Conservation (phyloP, 2,329 filamentous ascomycete genomes). For the Ophiostoma sp. region DNA sequence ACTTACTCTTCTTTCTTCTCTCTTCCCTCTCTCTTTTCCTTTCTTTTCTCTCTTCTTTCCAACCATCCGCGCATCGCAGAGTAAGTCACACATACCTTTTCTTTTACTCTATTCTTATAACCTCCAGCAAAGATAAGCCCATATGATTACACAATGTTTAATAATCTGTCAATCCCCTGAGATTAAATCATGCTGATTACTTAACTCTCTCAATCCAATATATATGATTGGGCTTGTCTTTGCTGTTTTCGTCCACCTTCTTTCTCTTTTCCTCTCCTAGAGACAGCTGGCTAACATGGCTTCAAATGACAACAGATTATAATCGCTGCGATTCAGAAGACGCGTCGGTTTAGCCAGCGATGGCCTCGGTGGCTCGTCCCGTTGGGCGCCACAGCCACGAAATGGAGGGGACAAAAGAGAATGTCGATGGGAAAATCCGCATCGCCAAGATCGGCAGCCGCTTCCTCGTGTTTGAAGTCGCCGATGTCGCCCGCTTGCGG, state of each 20-base stretch:
- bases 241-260: slow-evolving; percentile 26
- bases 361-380: slow-evolving; percentile 5
- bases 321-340: not conserved
- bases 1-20: not conserved
- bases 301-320: not conserved
- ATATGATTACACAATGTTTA: slow-evolving; percentile 52
- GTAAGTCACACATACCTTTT: slow-evolving; percentile 24
- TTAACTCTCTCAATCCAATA: slow-evolving; percentile 31
- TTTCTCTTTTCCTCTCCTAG: not conserved
- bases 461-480: slow-evolving; percentile 87
- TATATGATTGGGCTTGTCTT: slow-evolving; percentile 30
- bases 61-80: slow-evolving; percentile 14
- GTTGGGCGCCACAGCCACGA: not conserved
- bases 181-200: slow-evolving; percentile 42
- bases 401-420: not conserved
- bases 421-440: slow-evolving; percentile 55
- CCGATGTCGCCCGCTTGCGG: slow-evolving; percentile 75
- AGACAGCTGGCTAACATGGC: not conserved
- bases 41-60: slow-evolving; percentile 12
- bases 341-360: slow-evolving; percentile 2
- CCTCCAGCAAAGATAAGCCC: slow-evolving; percentile 26
- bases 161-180: slow-evolving; percentile 65
- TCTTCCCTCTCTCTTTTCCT: not conserved
- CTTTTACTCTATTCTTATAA: not conserved
- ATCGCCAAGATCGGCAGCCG: slow-evolving; percentile 79